Evolutionary conservation across 2,329 filamentous ascomycete species (phyloP).

Genomic region (Claviceps digitariae): DNA sequence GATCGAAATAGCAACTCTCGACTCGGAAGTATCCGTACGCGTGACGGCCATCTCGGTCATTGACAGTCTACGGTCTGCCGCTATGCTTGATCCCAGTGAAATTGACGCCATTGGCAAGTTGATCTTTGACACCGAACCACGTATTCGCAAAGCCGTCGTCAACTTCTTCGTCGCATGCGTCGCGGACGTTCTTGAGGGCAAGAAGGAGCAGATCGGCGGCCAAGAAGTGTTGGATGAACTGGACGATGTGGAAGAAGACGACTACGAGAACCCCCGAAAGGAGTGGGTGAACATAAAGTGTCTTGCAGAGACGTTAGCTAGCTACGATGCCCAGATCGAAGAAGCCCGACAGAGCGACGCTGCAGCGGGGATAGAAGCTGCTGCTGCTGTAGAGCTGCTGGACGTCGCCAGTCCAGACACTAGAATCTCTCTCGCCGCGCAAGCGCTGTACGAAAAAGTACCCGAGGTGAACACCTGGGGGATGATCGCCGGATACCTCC

Average conservation of each 20-base stretch:
- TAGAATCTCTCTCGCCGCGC: conserved; percentile 71
- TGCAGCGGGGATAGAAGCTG: conserved; percentile 28
- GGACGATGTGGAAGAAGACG: conserved; percentile 56
- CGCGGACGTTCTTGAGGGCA: conserved; percentile 64
- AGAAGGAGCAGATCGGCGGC: conserved; percentile 74
- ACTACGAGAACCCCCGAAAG: conserved; percentile 60
- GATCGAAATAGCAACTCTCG: conserved; percentile 82
- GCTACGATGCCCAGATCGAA: conserved; percentile 61
- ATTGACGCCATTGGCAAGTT: conserved; percentile 79
- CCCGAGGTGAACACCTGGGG: conserved; percentile 79
- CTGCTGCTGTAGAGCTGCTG: conserved; percentile 38
- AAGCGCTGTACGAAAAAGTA: conserved; percentile 73
- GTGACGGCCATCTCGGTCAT: conserved; percentile 70
- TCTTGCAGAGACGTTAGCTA: conserved; percentile 67
- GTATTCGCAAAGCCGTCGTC: conserved; percentile 78
- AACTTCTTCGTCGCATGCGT: conserved; percentile 85
- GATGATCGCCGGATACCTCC: conserved; percentile 71
- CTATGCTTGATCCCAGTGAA: conserved; percentile 80
- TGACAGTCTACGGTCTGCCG: conserved; percentile 67
- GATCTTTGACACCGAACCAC: conserved; percentile 75
- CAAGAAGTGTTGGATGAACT: conserved; percentile 66
- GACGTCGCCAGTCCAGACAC: conserved; percentile 59
- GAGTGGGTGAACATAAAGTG: conserved; percentile 91
- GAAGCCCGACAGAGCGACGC: conserved; percentile 36
- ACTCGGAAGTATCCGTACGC: conserved; percentile 69